Evolutionary conservation across 139 green algal species (phyloP).

Genomic region (Volvox africanus): DNA sequence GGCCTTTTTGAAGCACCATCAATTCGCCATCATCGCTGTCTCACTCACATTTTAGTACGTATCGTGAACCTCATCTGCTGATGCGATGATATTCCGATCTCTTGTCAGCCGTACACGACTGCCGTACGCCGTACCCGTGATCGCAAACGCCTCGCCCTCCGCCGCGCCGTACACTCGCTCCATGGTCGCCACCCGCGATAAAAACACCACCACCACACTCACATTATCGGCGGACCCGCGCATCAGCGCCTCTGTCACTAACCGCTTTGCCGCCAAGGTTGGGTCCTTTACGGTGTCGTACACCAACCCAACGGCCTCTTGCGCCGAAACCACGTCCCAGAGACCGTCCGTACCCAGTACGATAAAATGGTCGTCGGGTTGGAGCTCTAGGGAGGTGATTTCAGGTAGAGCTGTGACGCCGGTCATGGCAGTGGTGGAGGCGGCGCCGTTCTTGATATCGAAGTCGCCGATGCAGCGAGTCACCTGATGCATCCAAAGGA

Average conservation of each 20-base stretch:
- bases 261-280: conserved; percentile 78
- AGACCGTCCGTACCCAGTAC: conserved; percentile 91
- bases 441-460: conserved; percentile 82
- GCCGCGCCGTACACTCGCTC: conserved; percentile 64
- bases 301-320: conserved; percentile 83
- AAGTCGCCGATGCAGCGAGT: conserved; percentile 87
- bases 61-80: conserved; percentile 49
- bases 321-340: conserved; percentile 86
- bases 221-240: conserved; percentile 87
- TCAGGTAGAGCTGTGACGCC: conserved; percentile 87
- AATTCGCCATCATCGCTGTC: too few species aligned
- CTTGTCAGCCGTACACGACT: background rate
- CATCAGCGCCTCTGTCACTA: conserved; percentile 84
- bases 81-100: background rate
- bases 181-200: conserved; percentile 71
- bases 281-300: conserved; percentile 90
- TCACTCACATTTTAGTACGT: conserved; percentile 48
- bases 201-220: conserved; percentile 84
- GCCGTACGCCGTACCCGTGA: conserved; percentile 27
- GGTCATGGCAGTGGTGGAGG: background rate
- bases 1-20: too few species aligned
- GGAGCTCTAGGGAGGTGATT: conserved; percentile 65
- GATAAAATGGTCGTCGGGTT: conserved; percentile 81
- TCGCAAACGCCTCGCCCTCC: background rate
- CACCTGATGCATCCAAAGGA: conserved; percentile 59